Evolutionary conservation across 768 basidiomycete genomes (phyloP).

Genomic region (Leccinellum albellum): DNA sequence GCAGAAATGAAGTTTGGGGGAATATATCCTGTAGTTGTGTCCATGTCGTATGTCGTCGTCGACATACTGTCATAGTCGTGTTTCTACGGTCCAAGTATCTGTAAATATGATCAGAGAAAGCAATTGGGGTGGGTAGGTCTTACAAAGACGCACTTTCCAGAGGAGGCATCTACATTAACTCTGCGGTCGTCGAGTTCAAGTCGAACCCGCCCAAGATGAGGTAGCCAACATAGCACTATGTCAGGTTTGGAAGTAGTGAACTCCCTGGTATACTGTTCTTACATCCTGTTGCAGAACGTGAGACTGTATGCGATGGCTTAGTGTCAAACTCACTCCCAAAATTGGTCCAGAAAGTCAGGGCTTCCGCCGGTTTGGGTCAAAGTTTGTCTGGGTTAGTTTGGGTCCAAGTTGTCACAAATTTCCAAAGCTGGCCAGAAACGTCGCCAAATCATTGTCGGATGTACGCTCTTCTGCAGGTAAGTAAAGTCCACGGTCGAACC

Average conservation of each 20-base stretch:
- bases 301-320: neutral
- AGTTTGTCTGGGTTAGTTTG: no score
- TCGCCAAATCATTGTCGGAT: slow-evolving; percentile 87
- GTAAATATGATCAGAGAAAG: neutral
- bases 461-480: slow-evolving; percentile 53
- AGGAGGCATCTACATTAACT: slow-evolving; percentile 72
- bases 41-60: no score
- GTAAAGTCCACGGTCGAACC: neutral
- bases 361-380: no score
- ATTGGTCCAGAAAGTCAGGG: no score
- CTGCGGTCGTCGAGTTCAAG: slow-evolving; percentile 80
- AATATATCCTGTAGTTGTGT: no score
- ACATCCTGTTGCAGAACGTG: slow-evolving; percentile 46
- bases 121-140: slow-evolving; percentile 2
- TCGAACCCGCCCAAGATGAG: slow-evolving; percentile 81
- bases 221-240: slow-evolving; percentile 85
- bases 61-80: no score
- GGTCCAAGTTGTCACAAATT: no score
- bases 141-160: slow-evolving; percentile 87
- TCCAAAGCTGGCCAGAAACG: slow-evolving; percentile 94
- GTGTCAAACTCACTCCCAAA: slow-evolving; percentile 57
- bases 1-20: no score
- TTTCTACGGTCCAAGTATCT: slow-evolving; percentile 73
- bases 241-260: slow-evolving; percentile 88
- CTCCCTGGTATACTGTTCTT: slow-evolving; percentile 70